A percentile compares a stretch with the other conserved stretches of the same genome.
Evolutionary conservation across 2,329 filamentous ascomycete species (phyloP).

Genomic region (Trichoderma aggressivum): DNA sequence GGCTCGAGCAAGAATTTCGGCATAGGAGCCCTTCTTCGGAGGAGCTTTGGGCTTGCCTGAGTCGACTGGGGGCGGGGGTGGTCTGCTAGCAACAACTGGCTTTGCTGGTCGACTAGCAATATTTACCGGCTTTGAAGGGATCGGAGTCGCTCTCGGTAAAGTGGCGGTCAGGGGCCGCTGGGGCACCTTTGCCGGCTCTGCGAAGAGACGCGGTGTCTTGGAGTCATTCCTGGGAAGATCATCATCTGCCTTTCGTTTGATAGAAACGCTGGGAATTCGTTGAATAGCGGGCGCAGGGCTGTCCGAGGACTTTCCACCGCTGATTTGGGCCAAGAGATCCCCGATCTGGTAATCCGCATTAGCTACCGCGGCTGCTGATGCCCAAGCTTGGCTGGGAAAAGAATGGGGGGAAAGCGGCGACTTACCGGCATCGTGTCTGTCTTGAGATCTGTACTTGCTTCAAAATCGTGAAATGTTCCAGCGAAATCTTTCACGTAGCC

Average conservation of each 20-base stretch:
- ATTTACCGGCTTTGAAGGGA: conserved; percentile 8
- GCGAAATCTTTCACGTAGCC: conserved; percentile 6
- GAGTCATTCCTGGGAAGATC: conserved; percentile 40
- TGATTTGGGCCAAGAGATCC: conserved; percentile 53
- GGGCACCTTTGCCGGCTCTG: conserved; percentile 20
- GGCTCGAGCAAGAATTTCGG: conserved; percentile 70
- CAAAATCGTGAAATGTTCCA: background rate
- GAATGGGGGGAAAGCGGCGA: conserved; percentile 2
- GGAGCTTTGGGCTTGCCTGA: conserved; percentile 42
- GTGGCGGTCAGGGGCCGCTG: conserved; percentile 24
- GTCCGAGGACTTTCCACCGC: conserved; percentile 47
- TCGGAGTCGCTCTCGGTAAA: conserved; percentile 17
- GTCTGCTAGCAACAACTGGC: conserved; percentile 24
- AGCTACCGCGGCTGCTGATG: background rate
- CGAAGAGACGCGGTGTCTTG: conserved; percentile 41
- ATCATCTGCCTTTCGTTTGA: conserved; percentile 58
- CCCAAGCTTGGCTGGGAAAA: background rate
- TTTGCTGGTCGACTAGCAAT: conserved; percentile 13
- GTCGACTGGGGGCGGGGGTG: conserved; percentile 31
- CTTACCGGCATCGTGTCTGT: conserved; percentile 33
- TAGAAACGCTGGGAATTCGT: conserved; percentile 27
- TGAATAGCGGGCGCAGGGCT: conserved; percentile 31
- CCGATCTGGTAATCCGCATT: conserved; percentile 29
- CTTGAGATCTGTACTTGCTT: background rate
- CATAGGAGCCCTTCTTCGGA: conserved; percentile 71